Percentiles rank a stretch among this genome's conserved stretches.
phyloP scores from a whole-genome alignment of 495 filamentous ascomycete species.

The Usnea hakonensis region DNA sequence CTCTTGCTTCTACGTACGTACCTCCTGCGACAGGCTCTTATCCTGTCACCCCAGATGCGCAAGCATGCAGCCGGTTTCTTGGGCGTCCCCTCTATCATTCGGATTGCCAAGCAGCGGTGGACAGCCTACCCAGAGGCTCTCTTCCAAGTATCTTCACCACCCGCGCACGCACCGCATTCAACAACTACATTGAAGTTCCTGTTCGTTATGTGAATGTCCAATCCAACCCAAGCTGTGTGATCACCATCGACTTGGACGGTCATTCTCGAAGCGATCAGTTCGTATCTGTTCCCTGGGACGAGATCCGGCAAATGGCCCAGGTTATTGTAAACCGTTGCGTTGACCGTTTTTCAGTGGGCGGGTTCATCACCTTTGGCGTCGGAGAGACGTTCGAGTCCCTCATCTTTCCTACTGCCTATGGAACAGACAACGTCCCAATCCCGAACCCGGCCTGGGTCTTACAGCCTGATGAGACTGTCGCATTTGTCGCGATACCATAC shows the following conservation, averaged over 20 bases:
- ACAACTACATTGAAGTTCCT: constrained; percentile 1
- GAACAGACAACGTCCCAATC: neutral
- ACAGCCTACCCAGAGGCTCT: neutral
- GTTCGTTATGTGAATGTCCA: neutral
- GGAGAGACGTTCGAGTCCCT: neutral
- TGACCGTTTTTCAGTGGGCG: neutral
- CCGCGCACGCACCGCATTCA: neutral
- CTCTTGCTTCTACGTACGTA: neutral
- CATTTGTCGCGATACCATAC: neutral
- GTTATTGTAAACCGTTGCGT: neutral
- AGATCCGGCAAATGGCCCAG: neutral
- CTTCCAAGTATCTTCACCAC: constrained; percentile 2
- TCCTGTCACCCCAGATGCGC: neutral
- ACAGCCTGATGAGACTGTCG: neutral
- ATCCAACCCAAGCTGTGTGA: neutral
- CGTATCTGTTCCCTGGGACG: neutral
- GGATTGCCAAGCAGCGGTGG: neutral
- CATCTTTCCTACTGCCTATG: neutral
- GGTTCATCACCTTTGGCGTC: neutral
- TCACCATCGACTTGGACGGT: constrained; percentile 8
- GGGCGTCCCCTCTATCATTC: neutral
- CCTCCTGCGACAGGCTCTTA: neutral
- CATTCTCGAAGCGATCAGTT: constrained; percentile 1
- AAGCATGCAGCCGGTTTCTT: neutral
- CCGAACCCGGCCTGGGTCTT: neutral